Conservation (phyloP, 1,284 basidiomycete genomes). For the Microbotryomycetes sp. region DNA sequence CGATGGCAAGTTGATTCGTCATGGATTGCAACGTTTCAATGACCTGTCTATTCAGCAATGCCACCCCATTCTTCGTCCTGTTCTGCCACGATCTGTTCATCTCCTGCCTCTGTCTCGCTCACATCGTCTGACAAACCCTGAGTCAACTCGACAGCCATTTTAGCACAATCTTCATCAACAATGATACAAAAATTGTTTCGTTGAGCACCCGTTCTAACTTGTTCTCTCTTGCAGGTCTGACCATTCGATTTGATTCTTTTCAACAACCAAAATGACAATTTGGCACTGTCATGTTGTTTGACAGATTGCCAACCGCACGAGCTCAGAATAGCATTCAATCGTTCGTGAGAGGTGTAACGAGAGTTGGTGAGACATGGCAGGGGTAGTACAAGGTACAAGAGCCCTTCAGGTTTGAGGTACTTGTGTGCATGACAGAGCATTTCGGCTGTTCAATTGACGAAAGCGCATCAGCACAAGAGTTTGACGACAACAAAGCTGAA, state of each 20-base stretch:
- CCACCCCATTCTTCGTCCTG: not conserved
- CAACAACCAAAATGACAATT: constrained; percentile 44
- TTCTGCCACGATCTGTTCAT: not conserved
- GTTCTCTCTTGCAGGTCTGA: constrained; percentile 40
- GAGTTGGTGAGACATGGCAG: constrained; percentile 42
- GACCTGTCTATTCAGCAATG: not conserved
- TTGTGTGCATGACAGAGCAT: constrained; percentile 36
- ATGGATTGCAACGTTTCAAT: no score
- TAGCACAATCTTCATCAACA: constrained; percentile 3
- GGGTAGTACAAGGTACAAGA: constrained; percentile 45
- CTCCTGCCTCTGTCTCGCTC: not conserved
- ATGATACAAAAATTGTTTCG: constrained; percentile 44
- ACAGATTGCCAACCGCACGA: constrained; percentile 42
- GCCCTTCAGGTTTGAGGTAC: constrained; percentile 38
- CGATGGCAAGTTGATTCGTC: no score
- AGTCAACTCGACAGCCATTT: not conserved
- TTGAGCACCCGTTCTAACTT: constrained; percentile 39
- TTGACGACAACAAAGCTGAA: not conserved
- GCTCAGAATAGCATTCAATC: constrained; percentile 39
- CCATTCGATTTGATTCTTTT: constrained; percentile 35
- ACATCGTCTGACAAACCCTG: not conserved
- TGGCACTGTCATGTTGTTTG: constrained; percentile 40
- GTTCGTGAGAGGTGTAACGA: constrained; percentile 42
- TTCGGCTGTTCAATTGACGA: constrained; percentile 15
- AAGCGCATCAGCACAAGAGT: not conserved